Evolutionary conservation across 495 filamentous ascomycete genomes (phyloP), one percentile per base, ranked within the genome.

Genomic region (Podospora tetraspora): DNA sequence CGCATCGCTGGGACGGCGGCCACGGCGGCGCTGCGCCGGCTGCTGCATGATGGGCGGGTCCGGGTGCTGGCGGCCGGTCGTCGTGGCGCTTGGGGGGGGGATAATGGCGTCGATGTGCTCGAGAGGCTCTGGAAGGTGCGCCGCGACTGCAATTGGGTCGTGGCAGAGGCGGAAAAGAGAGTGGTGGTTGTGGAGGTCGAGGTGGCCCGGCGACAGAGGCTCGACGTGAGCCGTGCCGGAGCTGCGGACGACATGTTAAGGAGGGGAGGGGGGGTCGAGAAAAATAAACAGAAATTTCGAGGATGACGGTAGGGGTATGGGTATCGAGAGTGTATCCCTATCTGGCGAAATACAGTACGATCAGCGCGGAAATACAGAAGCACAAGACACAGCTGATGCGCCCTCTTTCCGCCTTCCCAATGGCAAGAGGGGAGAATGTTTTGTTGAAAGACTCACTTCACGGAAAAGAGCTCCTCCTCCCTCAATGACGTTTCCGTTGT

Each of bases 171-270:
- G 61, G 24, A 29, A 25, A 52, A n/a, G 43, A 52, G 43, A 8
- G 43, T 52, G 43, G 61, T 25, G 30, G 69, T 62, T 27, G 65
- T 34, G 57, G 67, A 34, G 25, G 68, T 27, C 27, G 74, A 57
- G 21, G 66, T 62, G 19, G 70, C 76, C 63, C 70, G 68, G 57
- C 76, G 74, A 61, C 73, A 76, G 67, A 77, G 73, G 66, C 70
- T 21, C 32, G 71, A 63, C 32, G 76, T 70, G 68, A 78, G 70
- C 30, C 76, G 71, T 61, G 70, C 68, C 57, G 73, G 73, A 57
- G 69, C 62, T 22, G 72, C 65, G 56, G 71, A 75, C 75, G 43
- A 52, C 43, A 52, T 52, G 16, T n/a, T n/a, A 19, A 43, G 37
- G 37, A 43, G 37, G 5, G 43, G 43, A 2, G 19, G 43, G 43